Evolutionary conservation across 768 basidiomycete genomes (phyloP), one percentile per base, ranked within the genome.

Genomic region (Calocybe cyanea): DNA sequence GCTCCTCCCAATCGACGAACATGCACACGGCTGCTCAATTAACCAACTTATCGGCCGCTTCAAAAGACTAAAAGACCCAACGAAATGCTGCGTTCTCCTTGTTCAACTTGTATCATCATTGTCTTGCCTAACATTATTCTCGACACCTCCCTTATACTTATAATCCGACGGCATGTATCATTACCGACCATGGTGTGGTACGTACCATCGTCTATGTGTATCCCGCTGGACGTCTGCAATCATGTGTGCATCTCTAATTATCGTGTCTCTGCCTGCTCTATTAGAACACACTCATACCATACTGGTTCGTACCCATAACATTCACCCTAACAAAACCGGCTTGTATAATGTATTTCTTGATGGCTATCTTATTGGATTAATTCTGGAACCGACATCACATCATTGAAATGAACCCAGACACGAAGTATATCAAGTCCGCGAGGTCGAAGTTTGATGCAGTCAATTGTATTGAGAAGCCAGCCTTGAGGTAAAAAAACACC

Each of bases 121-220:
- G n/a, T 21, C 38, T 46, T 28, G 25, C 25, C n/a, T 46, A 41
- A 41, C 24, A 21, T 46, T 46, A 46, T 46, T 46, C 17, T 25
- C 24, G 25, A 28, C 25, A n/a, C n/a, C 30, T 40, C 15, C 11
- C 25, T 28, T 28, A 28, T 28, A 28, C 11, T 28, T 28, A 11
- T 28, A 11, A n/a, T n/a, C n/a, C n/a, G 25, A 28, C 25, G 25
- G 25, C 25, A 28, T n/a, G n/a, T n/a, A n/a, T 28, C 25, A 28
- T 11, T 28, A 11, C 25, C 11, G 11, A 28, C n/a, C 11, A 28
- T 28, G 25, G 25, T 28, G 25, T 28, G 25, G 25, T 28, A 11
- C 25, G 25, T 5, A 28, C 25, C 25, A n/a, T n/a, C 25, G 25
- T 11, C 25, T 28, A 28, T 28, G 25, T 28, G 11, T 28, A 28